A percentile compares a stretch with the other conserved stretches of the same genome.
Conservation (phyloP, 371 early-diverging fungal species). For the Lichtheimia hyalospora region DNA sequence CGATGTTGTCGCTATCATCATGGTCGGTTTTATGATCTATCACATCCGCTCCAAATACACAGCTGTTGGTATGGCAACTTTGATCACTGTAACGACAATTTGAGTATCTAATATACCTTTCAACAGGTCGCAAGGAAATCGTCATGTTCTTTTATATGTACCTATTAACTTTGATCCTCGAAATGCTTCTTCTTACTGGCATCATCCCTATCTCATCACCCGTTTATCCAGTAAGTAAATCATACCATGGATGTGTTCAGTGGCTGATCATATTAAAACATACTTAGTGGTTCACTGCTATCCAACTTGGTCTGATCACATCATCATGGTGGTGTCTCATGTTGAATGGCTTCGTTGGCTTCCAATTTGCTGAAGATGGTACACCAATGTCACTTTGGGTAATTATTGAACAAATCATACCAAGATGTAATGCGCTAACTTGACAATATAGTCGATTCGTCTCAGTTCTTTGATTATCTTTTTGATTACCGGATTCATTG, state of each 20-base stretch:
- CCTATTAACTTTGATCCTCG: constrained; percentile 66
- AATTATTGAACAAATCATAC: constrained; percentile 17
- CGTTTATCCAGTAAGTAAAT: constrained; percentile 66
- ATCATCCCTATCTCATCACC: constrained; percentile 75
- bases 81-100: not conserved
- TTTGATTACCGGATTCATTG: constrained; percentile 71
- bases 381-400: constrained; percentile 90
- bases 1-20: constrained; percentile 80
- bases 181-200: constrained; percentile 79
- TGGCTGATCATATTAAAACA: not conserved
- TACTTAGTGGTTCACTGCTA: constrained; percentile 84
- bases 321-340: constrained; percentile 90
- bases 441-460: constrained; percentile 74
- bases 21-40: constrained; percentile 91
- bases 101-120: not conserved
- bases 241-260: not conserved
- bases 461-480: constrained; percentile 81
- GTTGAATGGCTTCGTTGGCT: constrained; percentile 93
- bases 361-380: constrained; percentile 97
- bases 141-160: constrained; percentile 91
- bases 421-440: not conserved
- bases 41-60: constrained; percentile 92
- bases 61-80: constrained; percentile 74
- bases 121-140: constrained; percentile 85
- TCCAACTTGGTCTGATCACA: constrained; percentile 78